Evolutionary conservation across 768 basidiomycete species (phyloP).

Genomic region (Phallus indusiatus): DNA sequence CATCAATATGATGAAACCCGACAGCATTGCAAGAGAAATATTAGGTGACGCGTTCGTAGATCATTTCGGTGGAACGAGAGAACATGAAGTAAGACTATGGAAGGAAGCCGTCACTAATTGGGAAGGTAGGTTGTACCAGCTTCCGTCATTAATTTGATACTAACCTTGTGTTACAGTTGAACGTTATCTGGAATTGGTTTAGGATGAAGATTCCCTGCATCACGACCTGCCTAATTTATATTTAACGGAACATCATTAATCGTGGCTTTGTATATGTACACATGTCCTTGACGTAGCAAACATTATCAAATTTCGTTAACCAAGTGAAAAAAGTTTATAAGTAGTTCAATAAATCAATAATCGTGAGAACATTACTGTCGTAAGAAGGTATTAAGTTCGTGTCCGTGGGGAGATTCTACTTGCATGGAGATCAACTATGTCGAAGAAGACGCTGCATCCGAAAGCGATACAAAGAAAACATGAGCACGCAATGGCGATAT

Average conservation of each 20-base stretch:
- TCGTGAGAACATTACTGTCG: neutral
- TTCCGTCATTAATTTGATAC: neutral
- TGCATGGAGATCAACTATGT: slow-evolving; percentile 52
- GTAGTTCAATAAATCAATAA: too few species aligned
- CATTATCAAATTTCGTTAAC: too few species aligned
- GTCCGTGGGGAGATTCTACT: slow-evolving; percentile 59
- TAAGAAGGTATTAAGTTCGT: slow-evolving; percentile 24
- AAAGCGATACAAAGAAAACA: slow-evolving; percentile 51
- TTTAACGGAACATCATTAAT: too few species aligned
- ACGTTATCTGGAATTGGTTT: slow-evolving; percentile 78
- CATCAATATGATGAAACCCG: slow-evolving; percentile 62
- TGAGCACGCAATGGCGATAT: slow-evolving; percentile 52
- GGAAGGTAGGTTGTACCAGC: slow-evolving; percentile 58
- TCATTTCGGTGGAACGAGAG: slow-evolving; percentile 90
- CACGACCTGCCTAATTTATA: neutral
- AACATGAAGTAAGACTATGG: slow-evolving; percentile 82
- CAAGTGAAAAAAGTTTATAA: too few species aligned
- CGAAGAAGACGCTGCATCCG: slow-evolving; percentile 49
- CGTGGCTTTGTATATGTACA: too few species aligned
- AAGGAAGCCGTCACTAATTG: slow-evolving; percentile 87
- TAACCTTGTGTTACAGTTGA: slow-evolving; percentile 46
- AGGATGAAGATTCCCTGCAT: neutral
- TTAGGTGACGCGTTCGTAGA: slow-evolving; percentile 89
- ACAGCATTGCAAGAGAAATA: slow-evolving; percentile 77
- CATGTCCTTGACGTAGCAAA: too few species aligned